Conservation (phyloP, 805 yeast genomes). For the Schizosaccharomyces japonicus region DNA sequence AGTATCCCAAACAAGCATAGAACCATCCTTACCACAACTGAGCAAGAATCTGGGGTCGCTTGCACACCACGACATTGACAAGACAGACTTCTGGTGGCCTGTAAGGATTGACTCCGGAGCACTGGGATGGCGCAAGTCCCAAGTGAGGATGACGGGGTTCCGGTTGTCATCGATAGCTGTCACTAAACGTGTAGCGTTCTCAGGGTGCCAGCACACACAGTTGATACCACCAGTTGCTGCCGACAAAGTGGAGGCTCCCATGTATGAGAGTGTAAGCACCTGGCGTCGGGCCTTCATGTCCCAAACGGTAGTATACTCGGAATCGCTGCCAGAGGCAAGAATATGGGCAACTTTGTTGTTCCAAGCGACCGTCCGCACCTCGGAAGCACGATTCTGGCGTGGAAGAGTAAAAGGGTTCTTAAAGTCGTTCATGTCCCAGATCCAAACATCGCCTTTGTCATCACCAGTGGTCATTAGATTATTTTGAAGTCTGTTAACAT, state of each 20-base stretch:
- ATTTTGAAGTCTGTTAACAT: constrained; percentile 50
- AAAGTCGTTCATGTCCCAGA: constrained; percentile 65
- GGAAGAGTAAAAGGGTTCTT: constrained; percentile 41
- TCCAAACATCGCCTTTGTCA: constrained; percentile 58
- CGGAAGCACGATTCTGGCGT: constrained; percentile 59
- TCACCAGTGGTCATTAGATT: constrained; percentile 72
- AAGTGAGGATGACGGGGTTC: constrained; percentile 56
- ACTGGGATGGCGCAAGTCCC: constrained; percentile 87
- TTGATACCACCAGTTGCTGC: constrained; percentile 44
- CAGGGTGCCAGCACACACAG: constrained; percentile 85
- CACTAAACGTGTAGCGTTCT: constrained; percentile 43
- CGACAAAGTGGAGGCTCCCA: constrained; percentile 19
- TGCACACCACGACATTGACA: constrained; percentile 81
- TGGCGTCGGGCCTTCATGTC: constrained; percentile 72
- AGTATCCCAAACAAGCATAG: constrained; percentile 81
- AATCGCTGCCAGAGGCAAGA: constrained; percentile 68
- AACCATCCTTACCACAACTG: constrained; percentile 82
- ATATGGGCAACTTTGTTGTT: constrained; percentile 63
- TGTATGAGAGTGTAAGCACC: constrained; percentile 60
- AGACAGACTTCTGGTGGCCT: constrained; percentile 73
- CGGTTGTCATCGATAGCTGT: constrained; percentile 71
- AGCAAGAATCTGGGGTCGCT: constrained; percentile 56
- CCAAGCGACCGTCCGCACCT: constrained; percentile 68
- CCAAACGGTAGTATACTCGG: constrained; percentile 82
- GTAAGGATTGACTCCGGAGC: constrained; percentile 56